A percentile compares a stretch with the other conserved stretches of the same genome.
Evolutionary conservation across 192 early-diverging fungal genomes (phyloP).

Genomic region (Globomyces pollinis-pini): DNA sequence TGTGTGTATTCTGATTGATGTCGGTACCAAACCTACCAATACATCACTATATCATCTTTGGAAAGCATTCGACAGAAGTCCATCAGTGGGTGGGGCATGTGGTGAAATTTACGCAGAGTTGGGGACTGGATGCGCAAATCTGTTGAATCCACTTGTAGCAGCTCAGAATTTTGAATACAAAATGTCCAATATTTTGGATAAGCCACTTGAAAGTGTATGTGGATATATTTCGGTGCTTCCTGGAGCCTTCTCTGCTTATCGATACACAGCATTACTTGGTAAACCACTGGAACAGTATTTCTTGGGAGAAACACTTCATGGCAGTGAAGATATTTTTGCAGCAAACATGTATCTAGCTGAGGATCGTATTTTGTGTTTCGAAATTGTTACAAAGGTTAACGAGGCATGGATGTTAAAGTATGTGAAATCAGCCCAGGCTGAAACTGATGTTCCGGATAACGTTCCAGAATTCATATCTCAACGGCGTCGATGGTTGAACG

Average conservation of each 20-base stretch:
- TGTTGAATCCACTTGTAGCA: slow-evolving; percentile 66
- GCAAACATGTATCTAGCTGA: slow-evolving; percentile 65
- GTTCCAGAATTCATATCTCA: slow-evolving; percentile 72
- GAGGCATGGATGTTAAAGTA: slow-evolving; percentile 64
- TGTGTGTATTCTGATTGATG: slow-evolving; percentile 46
- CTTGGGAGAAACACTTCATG: slow-evolving; percentile 58
- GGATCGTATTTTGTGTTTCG: slow-evolving; percentile 76
- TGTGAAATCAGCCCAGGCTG: slow-evolving; percentile 55
- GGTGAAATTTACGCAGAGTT: slow-evolving; percentile 64
- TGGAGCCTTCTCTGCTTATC: slow-evolving; percentile 76
- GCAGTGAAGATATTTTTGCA: slow-evolving; percentile 47
- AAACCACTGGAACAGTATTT: slow-evolving; percentile 68
- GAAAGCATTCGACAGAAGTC: slow-evolving; percentile 63
- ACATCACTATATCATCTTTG: slow-evolving; percentile 62
- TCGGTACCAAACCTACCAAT: slow-evolving; percentile 56
- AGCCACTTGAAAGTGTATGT: slow-evolving; percentile 80
- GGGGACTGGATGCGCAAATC: slow-evolving; percentile 44
- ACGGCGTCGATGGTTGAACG: slow-evolving; percentile 74
- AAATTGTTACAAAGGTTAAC: slow-evolving; percentile 64
- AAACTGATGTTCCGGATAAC: slow-evolving; percentile 69
- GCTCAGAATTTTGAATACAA: slow-evolving; percentile 82
- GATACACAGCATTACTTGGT: slow-evolving; percentile 61
- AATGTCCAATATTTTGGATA: slow-evolving; percentile 82
- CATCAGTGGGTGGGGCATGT: slow-evolving; percentile 63
- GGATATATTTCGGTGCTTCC: slow-evolving; percentile 94